phyloP scores from a whole-genome alignment of 2,329 filamentous ascomycete genomes.

The Neobulgaria alba region DNA sequence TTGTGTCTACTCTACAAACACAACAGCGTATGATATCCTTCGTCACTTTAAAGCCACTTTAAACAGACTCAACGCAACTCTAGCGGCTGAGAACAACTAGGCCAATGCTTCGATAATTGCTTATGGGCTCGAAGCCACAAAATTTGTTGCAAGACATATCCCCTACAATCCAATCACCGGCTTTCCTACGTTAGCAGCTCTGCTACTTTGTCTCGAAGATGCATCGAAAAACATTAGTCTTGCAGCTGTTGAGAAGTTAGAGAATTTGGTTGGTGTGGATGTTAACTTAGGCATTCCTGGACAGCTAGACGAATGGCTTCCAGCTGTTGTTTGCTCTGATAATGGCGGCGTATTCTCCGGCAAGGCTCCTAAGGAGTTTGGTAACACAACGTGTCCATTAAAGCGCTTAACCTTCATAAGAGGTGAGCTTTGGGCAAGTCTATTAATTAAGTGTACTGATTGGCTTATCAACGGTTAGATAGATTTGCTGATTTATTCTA shows the following conservation, averaged over 20 bases:
- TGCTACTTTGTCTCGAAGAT: not conserved
- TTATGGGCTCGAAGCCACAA: conserved; percentile 4
- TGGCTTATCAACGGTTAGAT: not conserved
- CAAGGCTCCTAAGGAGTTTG: not conserved
- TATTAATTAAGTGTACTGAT: not conserved
- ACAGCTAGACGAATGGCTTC: not conserved
- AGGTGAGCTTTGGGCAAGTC: not conserved
- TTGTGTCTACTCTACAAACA: conserved; percentile 17
- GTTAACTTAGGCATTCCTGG: not conserved
- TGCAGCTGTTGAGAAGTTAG: not conserved
- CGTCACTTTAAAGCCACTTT: conserved; percentile 10
- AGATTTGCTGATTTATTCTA: not conserved
- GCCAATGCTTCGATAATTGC: conserved; percentile 11
- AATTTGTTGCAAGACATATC: not conserved
- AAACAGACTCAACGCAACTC: conserved; percentile 8
- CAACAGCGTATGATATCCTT: conserved; percentile 14
- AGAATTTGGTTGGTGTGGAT: not conserved
- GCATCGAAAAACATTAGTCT: not conserved
- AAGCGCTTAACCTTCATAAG: not conserved
- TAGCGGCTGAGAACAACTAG: conserved; percentile 7
- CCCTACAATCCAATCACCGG: not conserved
- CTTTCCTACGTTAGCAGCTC: not conserved
- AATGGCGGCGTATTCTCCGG: not conserved
- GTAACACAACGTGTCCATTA: not conserved
- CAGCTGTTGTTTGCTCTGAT: not conserved